Percentiles rank a stretch among this genome's conserved stretches.
phyloP scores from a whole-genome alignment of 1,284 basidiomycete genomes.

The Trichosporon sp. region DNA sequence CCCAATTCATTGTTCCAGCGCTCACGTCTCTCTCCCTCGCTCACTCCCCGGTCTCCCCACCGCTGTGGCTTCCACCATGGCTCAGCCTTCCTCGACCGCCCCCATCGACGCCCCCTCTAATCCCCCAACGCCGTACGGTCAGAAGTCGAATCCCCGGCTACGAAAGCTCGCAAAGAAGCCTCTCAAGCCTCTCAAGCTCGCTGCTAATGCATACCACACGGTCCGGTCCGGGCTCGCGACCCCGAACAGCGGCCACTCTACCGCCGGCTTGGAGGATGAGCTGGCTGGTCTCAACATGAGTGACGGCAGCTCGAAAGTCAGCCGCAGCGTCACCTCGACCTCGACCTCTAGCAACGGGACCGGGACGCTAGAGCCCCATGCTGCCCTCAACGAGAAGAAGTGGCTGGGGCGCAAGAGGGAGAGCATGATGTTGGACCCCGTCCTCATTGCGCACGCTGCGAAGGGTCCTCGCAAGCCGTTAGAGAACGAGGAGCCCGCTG shows the following conservation, averaged over 20 bases:
- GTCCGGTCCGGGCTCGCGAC: slow-evolving; percentile 6
- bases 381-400: not conserved
- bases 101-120: not conserved
- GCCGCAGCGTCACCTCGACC: slow-evolving; percentile 4
- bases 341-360: not conserved
- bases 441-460: slow-evolving; percentile 32
- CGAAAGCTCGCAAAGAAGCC: slow-evolving; percentile 36
- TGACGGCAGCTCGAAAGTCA: slow-evolving; percentile 5
- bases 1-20: not conserved
- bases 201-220: slow-evolving; percentile 32
- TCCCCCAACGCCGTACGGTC: not conserved
- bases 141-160: slow-evolving; percentile 14
- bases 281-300: not conserved
- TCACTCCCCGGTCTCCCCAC: too few species aligned
- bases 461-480: slow-evolving; percentile 41
- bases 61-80: not conserved
- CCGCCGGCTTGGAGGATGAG: not conserved
- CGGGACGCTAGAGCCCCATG: not conserved
- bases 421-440: slow-evolving; percentile 19
- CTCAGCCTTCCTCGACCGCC: not conserved
- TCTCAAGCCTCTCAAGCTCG: slow-evolving; percentile 44
- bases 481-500: slow-evolving; percentile 46
- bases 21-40: not conserved
- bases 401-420: slow-evolving; percentile 15
- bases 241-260: slow-evolving; percentile 4